Conservation (phyloP, 1,139 yeast species). For the Kodamaea arcana region DNA sequence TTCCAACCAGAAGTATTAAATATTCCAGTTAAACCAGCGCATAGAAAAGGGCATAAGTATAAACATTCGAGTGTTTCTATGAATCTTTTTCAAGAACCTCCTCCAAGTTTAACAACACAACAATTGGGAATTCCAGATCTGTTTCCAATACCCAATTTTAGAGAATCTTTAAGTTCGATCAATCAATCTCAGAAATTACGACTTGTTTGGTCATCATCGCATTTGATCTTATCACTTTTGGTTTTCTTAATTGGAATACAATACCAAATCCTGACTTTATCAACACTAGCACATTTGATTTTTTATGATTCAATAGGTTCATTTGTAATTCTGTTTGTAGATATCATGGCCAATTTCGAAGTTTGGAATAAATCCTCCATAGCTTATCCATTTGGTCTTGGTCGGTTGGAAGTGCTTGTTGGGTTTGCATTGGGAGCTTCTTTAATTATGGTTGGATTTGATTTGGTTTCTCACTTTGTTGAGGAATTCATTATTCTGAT, state of each 20-base stretch:
- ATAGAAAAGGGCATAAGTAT: constrained; percentile 90
- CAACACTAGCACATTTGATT: constrained; percentile 81
- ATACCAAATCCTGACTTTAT: constrained; percentile 56
- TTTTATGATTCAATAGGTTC: constrained; percentile 87
- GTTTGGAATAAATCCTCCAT: constrained; percentile 87
- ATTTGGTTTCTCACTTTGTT: constrained; percentile 74
- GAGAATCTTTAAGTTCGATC: constrained; percentile 58
- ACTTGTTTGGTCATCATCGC: constrained; percentile 63
- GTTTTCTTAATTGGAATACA: constrained; percentile 61
- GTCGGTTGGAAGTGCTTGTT: constrained; percentile 78
- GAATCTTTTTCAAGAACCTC: constrained; percentile 93
- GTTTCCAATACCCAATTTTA: constrained; percentile 70
- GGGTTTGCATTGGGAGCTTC: constrained; percentile 87
- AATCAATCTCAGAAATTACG: constrained; percentile 51
- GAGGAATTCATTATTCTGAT: constrained; percentile 64
- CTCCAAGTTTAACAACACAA: constrained; percentile 47
- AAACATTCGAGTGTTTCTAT: constrained; percentile 96
- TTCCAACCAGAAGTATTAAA: constrained; percentile 39
- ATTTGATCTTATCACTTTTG: constrained; percentile 50
- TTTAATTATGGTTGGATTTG: constrained; percentile 86
- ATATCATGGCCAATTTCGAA: constrained; percentile 80
- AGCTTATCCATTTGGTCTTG: constrained; percentile 87
- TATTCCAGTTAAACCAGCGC: constrained; percentile 45
- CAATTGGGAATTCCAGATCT: constrained; percentile 72
- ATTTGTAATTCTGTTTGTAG: constrained; percentile 64